Evolutionary conservation across 495 filamentous ascomycete genomes (phyloP), one percentile per base, ranked within the genome.

Genomic region (Viridothelium virens): DNA sequence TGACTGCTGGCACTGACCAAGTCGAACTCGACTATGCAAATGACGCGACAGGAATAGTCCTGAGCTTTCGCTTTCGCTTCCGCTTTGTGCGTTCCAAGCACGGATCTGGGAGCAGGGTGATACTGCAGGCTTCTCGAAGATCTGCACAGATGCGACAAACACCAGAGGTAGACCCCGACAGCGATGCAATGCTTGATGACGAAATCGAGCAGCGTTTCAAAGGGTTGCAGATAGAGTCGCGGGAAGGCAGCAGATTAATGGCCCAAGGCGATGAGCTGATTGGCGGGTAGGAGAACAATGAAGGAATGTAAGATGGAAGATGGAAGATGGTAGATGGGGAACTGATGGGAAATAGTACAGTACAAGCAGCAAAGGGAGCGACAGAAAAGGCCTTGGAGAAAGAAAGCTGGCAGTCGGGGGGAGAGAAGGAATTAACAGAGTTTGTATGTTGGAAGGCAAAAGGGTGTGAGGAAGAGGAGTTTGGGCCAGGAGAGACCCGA

Each of bases 401-500:
- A 44, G 53, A 36, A 36, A 31, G 48, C 11, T 5, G 48, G 48
- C n/a, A 7, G 41, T 46, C 9, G 41, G 48, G 5, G 5, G 48
- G 16, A 0, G 18, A 59, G 53, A 7, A 59, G 14, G 53, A 59
- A 59, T 34, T 33, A 36, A 36, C 53, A 59, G 53, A 33, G 53
- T 10, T n/a, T 10, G 31, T 33, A 34, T 59, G 53, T 33, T 59
- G n/a, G 53, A 59, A 25, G 25, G 25, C 25, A 25, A 25, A 59
- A 59, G 53, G 53, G 53, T 59, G 53, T 59, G 53, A 59, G 53
- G 53, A 14, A 59, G 53, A 59, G 53, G 53, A 59, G 53, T 59
- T n/a, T 59, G 53, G 53, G 53, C 53, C 53, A 59, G 53, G 53
- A 59, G 53, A 59, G 53, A 36, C 5, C 11, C 11, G 53, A 16